Evolutionary conservation across 179 eudicot genomes (phyloP).

Genomic region (Silene noctiflora): DNA sequence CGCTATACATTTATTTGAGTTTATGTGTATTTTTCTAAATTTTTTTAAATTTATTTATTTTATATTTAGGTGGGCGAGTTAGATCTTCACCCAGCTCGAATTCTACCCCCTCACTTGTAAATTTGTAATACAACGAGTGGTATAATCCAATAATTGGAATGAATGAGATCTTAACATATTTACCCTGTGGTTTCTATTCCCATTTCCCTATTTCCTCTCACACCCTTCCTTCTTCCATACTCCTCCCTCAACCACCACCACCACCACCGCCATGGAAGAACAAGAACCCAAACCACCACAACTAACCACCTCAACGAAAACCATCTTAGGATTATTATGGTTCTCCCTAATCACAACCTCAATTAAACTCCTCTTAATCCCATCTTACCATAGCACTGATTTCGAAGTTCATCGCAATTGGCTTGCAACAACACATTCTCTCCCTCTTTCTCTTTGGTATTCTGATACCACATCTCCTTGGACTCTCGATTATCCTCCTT

Average conservation of each 20-base stretch:
- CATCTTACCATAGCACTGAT: constrained; percentile 85
- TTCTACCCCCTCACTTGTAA: too few species aligned
- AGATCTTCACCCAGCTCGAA: too few species aligned
- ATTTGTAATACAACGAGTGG: too few species aligned
- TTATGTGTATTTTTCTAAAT: too few species aligned
- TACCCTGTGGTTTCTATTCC: not conserved
- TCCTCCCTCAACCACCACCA: constrained; percentile 10
- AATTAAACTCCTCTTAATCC: constrained; percentile 67
- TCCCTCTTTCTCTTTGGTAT: constrained; percentile 70
- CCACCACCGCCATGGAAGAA: not conserved
- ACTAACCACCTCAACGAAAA: not conserved
- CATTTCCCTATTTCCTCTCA: not conserved
- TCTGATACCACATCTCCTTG: constrained; percentile 67
- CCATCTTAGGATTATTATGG: constrained; percentile 39
- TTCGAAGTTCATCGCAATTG: constrained; percentile 95
- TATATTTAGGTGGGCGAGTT: too few species aligned
- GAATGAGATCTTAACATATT: too few species aligned
- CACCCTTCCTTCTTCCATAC: not conserved
- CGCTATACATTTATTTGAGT: too few species aligned
- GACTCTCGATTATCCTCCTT: constrained; percentile 97
- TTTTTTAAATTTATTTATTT: too few species aligned
- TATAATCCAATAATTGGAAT: too few species aligned
- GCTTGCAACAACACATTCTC: constrained; percentile 77
- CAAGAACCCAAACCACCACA: not conserved
- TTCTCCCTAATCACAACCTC: constrained; percentile 45